These are phyloP conservation scores for Fusarium falciforme DNA, from an alignment of 2,329 filamentous ascomycete genomes.

Conservation along the genomic window DNA sequence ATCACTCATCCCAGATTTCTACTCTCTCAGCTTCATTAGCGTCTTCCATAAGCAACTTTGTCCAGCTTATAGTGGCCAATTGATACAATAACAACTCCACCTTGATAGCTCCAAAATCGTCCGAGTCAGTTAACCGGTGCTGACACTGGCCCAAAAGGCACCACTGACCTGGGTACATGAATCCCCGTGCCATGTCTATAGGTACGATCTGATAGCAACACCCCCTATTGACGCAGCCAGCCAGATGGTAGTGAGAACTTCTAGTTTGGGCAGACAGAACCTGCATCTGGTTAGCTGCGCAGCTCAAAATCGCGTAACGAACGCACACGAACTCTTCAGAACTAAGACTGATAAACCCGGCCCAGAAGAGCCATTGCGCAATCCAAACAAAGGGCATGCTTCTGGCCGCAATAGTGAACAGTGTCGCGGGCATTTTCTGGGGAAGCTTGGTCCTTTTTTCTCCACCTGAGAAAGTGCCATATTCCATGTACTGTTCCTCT, in stretches of 20 bases:
- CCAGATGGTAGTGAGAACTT: background rate
- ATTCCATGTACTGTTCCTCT: background rate
- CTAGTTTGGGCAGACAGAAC: background rate
- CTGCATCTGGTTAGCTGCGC: background rate
- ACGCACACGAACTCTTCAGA: background rate
- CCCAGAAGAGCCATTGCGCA: constrained; percentile 29
- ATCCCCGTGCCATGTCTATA: background rate
- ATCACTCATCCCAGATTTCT: background rate
- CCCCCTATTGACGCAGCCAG: background rate
- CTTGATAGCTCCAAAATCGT: background rate
- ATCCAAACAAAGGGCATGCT: background rate
- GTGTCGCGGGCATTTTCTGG: background rate
- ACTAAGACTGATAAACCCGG: constrained; percentile 19
- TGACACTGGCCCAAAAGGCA: background rate
- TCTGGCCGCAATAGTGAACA: background rate
- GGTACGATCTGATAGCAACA: background rate
- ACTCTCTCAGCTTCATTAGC: background rate
- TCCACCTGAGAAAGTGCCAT: background rate
- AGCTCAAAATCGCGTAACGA: background rate
- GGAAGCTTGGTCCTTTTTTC: background rate
- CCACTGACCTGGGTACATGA: background rate
- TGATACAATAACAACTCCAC: background rate
- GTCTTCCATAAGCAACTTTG: background rate
- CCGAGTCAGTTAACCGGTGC: background rate
- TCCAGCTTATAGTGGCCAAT: background rate